A percentile compares a stretch with the other conserved stretches of the same genome.
Conservation (phyloP, 1,284 basidiomycete genomes). For the Sparassis latifolia region DNA sequence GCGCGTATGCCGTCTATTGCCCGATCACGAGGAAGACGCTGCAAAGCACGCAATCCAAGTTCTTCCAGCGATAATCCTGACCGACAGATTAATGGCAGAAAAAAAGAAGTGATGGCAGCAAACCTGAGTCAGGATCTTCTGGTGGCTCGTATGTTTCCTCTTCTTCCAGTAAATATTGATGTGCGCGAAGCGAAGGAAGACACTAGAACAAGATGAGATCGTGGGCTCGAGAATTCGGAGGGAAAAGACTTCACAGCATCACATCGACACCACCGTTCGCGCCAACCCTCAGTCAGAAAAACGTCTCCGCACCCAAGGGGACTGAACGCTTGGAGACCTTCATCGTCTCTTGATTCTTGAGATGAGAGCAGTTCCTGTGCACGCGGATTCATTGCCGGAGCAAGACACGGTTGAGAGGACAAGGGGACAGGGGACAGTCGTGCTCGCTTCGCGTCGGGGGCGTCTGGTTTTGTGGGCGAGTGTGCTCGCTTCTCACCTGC, state of each 20-base stretch:
- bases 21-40: slow-evolving; percentile 62
- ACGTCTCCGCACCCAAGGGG: slow-evolving; percentile 53
- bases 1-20: slow-evolving; percentile 76
- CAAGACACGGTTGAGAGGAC: slow-evolving; percentile 36
- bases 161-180: slow-evolving; percentile 61
- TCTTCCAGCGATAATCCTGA: slow-evolving; percentile 70
- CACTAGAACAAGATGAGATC: slow-evolving; percentile 37
- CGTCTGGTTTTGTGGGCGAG: slow-evolving; percentile 30
- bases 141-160: slow-evolving; percentile 79
- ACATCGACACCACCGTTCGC: slow-evolving; percentile 71
- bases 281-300: slow-evolving; percentile 66
- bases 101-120: slow-evolving; percentile 4
- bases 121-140: slow-evolving; percentile 75
- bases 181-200: slow-evolving; percentile 39
- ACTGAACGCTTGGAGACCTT: background rate
- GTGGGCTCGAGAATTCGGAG: background rate
- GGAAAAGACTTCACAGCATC: slow-evolving; percentile 35
- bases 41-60: slow-evolving; percentile 69
- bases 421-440: slow-evolving; percentile 24
- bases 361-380: slow-evolving; percentile 35
- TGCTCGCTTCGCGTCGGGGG: slow-evolving; percentile 43
- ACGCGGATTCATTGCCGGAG: slow-evolving; percentile 38
- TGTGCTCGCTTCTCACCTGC: slow-evolving; percentile 45
- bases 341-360: no score
- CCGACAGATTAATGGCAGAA: background rate